These are phyloP conservation scores for Camellia sinensis DNA, from an alignment of 148 eudicot genomes.

Conservation along the genomic window DNA sequence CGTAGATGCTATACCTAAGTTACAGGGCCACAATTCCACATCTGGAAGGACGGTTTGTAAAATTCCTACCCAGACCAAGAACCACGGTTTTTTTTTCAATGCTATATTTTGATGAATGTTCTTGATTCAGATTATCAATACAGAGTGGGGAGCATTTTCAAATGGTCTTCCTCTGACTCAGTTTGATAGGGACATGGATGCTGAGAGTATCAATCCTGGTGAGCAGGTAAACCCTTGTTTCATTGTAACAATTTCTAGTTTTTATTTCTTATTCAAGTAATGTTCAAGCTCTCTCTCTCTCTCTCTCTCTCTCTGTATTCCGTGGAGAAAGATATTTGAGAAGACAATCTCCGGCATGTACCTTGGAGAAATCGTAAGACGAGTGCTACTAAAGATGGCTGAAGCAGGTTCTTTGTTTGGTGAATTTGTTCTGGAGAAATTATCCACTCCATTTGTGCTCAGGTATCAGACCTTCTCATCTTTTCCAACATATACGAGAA, in stretches of 20 bases:
- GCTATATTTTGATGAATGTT: not conserved
- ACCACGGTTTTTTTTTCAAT: not conserved
- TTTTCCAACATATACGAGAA: not conserved
- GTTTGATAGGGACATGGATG: constrained; percentile 76
- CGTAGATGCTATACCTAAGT: constrained; percentile 56
- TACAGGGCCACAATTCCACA: constrained; percentile 25
- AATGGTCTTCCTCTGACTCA: constrained; percentile 69
- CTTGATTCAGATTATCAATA: constrained; percentile 56
- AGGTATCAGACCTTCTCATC: constrained; percentile 22
- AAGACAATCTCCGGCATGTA: constrained; percentile 86
- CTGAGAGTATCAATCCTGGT: constrained; percentile 66
- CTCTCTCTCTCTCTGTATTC: not conserved
- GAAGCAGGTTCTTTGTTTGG: constrained; percentile 61
- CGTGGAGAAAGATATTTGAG: constrained; percentile 57
- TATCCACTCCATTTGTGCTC: constrained; percentile 58
- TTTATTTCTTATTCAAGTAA: not conserved
- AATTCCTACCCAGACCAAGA: not conserved
- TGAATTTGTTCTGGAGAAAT: constrained; percentile 39
- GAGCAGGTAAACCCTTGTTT: constrained; percentile 46
- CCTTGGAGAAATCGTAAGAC: constrained; percentile 74
- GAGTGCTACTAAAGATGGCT: constrained; percentile 67
- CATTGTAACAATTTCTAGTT: not conserved
- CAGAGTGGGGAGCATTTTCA: constrained; percentile 86
- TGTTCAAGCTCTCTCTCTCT: not conserved
- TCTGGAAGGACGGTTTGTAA: constrained; percentile 53